Evolutionary conservation across 768 basidiomycete species (phyloP), one percentile per base, ranked within the genome.

Genomic region (Lactarius deliciosus): DNA sequence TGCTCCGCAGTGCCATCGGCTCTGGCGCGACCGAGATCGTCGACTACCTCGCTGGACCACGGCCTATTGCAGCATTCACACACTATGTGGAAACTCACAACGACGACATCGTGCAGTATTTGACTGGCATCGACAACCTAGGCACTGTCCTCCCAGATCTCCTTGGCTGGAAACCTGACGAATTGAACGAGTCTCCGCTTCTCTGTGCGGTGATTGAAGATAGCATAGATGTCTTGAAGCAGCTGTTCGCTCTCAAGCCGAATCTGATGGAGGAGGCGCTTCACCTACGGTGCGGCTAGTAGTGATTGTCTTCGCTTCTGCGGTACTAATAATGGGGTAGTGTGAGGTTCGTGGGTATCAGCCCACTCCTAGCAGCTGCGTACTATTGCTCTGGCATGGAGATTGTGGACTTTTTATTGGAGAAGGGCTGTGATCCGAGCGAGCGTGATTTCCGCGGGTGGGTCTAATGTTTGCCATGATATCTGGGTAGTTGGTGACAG

Each of bases 151-250:
- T 87, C 15, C 81, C 82, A 0, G 73, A 71, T 25, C 80, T 80
- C 77, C 76, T 87, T 32, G 87, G 87, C 6, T 85, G 85, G 83
- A 72, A 70, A 2, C 72, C 78, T 58, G 81, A 79, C 55, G 65
- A 74, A 16, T 55, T 85, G 13, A 83, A 84, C 61, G 86, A 87
- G 70, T 83, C 83, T 0, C 83, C 83, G 0, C 73, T 87, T 9
- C 78, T 78, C 9, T 80, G 81, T 1, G 83, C 83, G 0, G 75
- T 85, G 55, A 55, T 80, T 3, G 2, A 74, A 5, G 64, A 74
- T 18, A 73, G 78, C 18, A 34, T 82, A 7, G 79, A 80, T 1
- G 70, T 76, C 0, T 69, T 86, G 54, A 82, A 85, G 72, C 69
- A 76, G 8, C 68, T 87, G n/a, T 80, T 81, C 60, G 68, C 74